Conservation (phyloP, 1,284 basidiomycete species). For the Exobasidium cylindrosporum region DNA sequence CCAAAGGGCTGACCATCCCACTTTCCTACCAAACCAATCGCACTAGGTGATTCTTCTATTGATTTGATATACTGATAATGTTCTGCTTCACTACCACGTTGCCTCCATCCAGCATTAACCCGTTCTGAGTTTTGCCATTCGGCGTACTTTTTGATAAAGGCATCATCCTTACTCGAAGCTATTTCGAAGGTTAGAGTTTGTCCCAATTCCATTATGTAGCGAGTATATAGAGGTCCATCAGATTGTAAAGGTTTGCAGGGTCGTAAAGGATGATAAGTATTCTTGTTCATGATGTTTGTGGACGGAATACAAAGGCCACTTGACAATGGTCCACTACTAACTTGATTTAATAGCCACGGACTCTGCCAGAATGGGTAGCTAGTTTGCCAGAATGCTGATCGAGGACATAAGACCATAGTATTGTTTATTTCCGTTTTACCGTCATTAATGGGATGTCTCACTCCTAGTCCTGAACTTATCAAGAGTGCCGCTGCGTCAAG, state of each 20-base stretch:
- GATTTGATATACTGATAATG: slow-evolving; percentile 35
- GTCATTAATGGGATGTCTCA: slow-evolving; percentile 23
- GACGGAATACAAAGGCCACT: slow-evolving; percentile 3
- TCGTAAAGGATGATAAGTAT: slow-evolving; percentile 17
- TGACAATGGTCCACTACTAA: slow-evolving; percentile 19
- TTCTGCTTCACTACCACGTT: slow-evolving; percentile 31
- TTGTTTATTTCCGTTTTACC: slow-evolving; percentile 5
- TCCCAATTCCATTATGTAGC: slow-evolving; percentile 39
- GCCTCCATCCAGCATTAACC: slow-evolving; percentile 48
- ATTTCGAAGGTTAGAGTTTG: slow-evolving; percentile 44
- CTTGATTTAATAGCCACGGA: slow-evolving; percentile 15
- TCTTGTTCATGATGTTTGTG: background rate
- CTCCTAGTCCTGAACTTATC: slow-evolving; percentile 23
- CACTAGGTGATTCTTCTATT: slow-evolving; percentile 24
- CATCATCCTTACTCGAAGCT: slow-evolving; percentile 26
- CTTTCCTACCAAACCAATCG: slow-evolving; percentile 42
- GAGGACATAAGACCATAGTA: slow-evolving; percentile 26
- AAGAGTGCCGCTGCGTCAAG: slow-evolving; percentile 18
- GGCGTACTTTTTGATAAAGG: slow-evolving; percentile 39
- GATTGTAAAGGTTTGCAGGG: slow-evolving; percentile 12
- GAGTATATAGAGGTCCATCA: slow-evolving; percentile 34
- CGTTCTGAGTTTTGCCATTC: slow-evolving; percentile 48
- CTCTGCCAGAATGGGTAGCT: slow-evolving; percentile 20
- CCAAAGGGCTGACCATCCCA: slow-evolving; percentile 52
- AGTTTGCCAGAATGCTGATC: slow-evolving; percentile 46